These are phyloP conservation scores for Taxillus chinensis DNA, from an alignment of 164 flowering plant genomes.

Conservation along the genomic window DNA sequence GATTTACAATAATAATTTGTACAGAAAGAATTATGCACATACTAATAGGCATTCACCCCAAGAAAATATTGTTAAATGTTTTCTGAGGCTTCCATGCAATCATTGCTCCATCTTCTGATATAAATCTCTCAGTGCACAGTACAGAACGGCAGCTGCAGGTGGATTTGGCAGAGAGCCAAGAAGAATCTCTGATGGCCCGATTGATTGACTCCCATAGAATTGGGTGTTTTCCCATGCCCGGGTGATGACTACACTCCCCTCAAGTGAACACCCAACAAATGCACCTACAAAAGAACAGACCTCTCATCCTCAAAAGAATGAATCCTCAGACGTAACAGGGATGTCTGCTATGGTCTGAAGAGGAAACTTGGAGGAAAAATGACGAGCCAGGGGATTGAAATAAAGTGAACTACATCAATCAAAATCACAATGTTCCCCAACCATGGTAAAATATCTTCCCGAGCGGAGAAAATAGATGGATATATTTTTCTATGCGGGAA, in stretches of 20 bases:
- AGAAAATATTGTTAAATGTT: too few relatives aligned
- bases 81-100: conserved; percentile 1
- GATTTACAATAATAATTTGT: too few relatives aligned
- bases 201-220: conserved; percentile 80
- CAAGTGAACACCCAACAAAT: conserved; percentile 87
- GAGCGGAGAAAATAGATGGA: too few relatives aligned
- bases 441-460: too few relatives aligned
- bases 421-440: too few relatives aligned
- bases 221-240: conserved; percentile 60
- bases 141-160: conserved; percentile 77
- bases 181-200: conserved; percentile 70
- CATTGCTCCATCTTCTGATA: conserved; percentile 37
- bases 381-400: too few relatives aligned
- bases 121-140: conserved; percentile 53
- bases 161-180: conserved; percentile 79
- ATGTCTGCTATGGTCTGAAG: too few relatives aligned
- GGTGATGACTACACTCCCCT: conserved; percentile 78
- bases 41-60: too few relatives aligned
- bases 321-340: neutral
- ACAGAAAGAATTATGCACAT: too few relatives aligned
- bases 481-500: too few relatives aligned
- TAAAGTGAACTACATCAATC: too few relatives aligned
- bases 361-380: too few relatives aligned
- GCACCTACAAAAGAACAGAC: conserved; percentile 47
- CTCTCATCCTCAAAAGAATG: neutral